A percentile compares a stretch with the other conserved stretches of the same genome.
Conservation (phyloP, 768 basidiomycete species). For the Russula sp. region DNA sequence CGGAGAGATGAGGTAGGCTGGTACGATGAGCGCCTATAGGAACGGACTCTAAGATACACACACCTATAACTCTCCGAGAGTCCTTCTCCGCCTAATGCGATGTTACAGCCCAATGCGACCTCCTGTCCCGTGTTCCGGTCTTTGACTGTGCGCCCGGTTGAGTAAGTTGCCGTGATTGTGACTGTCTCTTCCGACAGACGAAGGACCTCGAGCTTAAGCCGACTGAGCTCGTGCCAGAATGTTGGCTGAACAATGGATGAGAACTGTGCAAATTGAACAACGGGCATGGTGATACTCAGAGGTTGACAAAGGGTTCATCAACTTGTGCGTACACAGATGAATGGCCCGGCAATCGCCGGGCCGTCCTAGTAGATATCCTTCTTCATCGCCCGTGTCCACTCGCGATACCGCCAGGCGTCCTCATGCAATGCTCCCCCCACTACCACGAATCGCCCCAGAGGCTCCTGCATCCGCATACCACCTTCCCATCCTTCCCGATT, state of each 20-base stretch:
- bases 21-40: background rate
- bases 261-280: constrained; percentile 89
- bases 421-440: constrained; percentile 42
- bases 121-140: constrained; percentile 77
- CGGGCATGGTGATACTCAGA: constrained; percentile 39
- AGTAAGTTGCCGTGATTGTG: constrained; percentile 62
- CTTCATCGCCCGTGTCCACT: constrained; percentile 35
- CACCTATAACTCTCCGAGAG: constrained; percentile 50
- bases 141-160: constrained; percentile 63
- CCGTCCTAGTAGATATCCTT: background rate
- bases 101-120: constrained; percentile 66
- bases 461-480: background rate
- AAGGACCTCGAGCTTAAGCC: constrained; percentile 87
- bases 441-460: constrained; percentile 31
- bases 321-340: background rate
- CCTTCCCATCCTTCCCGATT: background rate
- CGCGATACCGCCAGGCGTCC: constrained; percentile 38
- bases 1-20: constrained; percentile 50
- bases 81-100: constrained; percentile 62
- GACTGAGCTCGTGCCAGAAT: constrained; percentile 90
- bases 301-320: background rate
- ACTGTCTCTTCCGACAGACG: constrained; percentile 73
- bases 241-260: constrained; percentile 82
- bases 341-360: background rate
- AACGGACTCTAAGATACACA: constrained; percentile 34